Conservation (phyloP, 2,329 filamentous ascomycete species). For the Septoria linicola region DNA sequence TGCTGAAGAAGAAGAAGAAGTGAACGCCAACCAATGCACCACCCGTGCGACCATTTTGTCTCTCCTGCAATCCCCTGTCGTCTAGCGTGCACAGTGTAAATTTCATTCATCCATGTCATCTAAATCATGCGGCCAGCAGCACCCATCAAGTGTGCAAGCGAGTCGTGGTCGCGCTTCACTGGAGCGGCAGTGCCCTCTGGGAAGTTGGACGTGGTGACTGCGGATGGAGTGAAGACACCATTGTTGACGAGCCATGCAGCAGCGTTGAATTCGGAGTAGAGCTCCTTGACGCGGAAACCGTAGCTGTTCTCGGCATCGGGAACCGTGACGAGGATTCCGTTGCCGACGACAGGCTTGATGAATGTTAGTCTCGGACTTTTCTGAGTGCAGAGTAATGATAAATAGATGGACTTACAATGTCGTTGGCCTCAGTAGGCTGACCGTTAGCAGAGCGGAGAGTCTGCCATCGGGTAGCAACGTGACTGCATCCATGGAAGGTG, state of each 20-base stretch:
- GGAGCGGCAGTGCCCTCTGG: slow-evolving; percentile 18
- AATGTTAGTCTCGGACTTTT: slow-evolving; percentile 3
- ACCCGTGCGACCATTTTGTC: background rate
- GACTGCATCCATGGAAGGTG: slow-evolving; percentile 32
- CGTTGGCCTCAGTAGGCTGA: slow-evolving; percentile 30
- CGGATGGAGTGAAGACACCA: slow-evolving; percentile 30
- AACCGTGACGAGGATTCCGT: slow-evolving; percentile 29
- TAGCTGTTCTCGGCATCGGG: slow-evolving; percentile 29
- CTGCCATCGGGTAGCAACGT: slow-evolving; percentile 32
- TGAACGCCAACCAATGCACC: slow-evolving; percentile 7
- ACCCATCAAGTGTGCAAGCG: slow-evolving; percentile 3
- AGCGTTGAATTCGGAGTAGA: slow-evolving; percentile 36
- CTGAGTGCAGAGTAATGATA: background rate
- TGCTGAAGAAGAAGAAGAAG: no score
- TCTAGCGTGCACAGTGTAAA: no score
- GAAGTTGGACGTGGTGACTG: slow-evolving; percentile 24
- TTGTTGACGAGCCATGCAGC: slow-evolving; percentile 36
- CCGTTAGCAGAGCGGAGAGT: slow-evolving; percentile 29
- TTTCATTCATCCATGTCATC: no score
- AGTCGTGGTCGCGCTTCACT: slow-evolving; percentile 13
- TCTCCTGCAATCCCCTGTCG: no score
- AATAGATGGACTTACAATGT: slow-evolving; percentile 27
- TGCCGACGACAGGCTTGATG: slow-evolving; percentile 30
- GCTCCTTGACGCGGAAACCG: slow-evolving; percentile 32
- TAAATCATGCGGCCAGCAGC: slow-evolving; percentile 13